Evolutionary conservation across 192 early-diverging fungal genomes (phyloP), one percentile per base, ranked within the genome.

Genomic region (Backusella morwellensis): DNA sequence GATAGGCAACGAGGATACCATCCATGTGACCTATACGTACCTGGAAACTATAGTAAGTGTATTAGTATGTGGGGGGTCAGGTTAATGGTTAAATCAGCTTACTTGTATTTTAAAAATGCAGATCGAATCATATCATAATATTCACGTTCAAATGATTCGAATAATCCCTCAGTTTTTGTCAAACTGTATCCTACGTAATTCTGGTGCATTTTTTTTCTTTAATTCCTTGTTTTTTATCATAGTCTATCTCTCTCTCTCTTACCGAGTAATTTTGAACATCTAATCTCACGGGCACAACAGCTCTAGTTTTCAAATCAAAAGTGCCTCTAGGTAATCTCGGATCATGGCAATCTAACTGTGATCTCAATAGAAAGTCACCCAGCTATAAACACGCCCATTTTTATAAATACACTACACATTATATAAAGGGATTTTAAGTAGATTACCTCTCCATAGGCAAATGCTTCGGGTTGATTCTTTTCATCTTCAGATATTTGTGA

Each of bases 1-100:
- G 97, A 78, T 95, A 97, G 2, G 91, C 88, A 1, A 98, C 94
- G 78, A 98, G 92, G 4, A 97, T 92, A 1, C 97, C 97, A 78
- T 97, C 96, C 97, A 98, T 98, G 73, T 92, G 89, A 3, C 97
- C 97, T 54, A 98, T 96, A 6, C 95, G 91, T 2, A 89, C 94
- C 84, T 98, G 97, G 67, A 97, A 92, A 82, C 92, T 96, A 50
- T 50, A 21, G 47, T n/a, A 2, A 44, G 1, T n/a, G 6, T n/a
- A 44, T 50, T 50, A 50, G 5, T 50, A 50, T 0, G 12, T 40
- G 9, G 2, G 38, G 2, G 0, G 2, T 40, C 38, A 40, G 38
- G 38, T 40, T 7, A 11, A 11, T 7, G 11, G 38, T 3, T 40
- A 3, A 32, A 32, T 32, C 32, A 32, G 4, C 32, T 44, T 84